Percentiles rank a stretch among this genome's conserved stretches.
phyloP scores from a whole-genome alignment of 345 rosid genomes.

The Sapria himalayana region DNA sequence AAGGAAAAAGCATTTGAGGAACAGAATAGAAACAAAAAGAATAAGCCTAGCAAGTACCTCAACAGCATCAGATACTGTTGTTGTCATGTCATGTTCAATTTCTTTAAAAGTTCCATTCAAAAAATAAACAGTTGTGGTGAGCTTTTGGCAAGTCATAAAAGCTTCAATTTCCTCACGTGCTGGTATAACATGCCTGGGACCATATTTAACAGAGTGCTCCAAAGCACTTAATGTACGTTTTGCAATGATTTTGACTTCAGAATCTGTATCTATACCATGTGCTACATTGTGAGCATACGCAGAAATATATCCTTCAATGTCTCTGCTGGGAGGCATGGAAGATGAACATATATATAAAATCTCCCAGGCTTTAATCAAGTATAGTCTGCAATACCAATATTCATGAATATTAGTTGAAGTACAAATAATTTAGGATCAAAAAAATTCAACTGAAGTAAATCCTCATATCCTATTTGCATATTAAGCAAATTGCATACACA shows the following conservation, averaged over 20 bases:
- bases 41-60: constrained; percentile 37
- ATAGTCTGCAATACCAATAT: constrained; percentile 30
- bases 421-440: neutral
- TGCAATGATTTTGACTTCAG: constrained; percentile 68
- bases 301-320: constrained; percentile 75
- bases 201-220: constrained; percentile 85
- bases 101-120: constrained; percentile 97
- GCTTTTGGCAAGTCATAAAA: constrained; percentile 62
- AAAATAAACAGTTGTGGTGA: constrained; percentile 86
- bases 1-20: no score
- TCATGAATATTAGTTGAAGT: constrained; percentile 3
- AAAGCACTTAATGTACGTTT: constrained; percentile 65
- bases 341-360: constrained; percentile 87
- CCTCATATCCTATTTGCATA: neutral
- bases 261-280: constrained; percentile 37
- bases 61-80: constrained; percentile 87
- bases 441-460: neutral
- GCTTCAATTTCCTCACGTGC: constrained; percentile 96
- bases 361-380: constrained; percentile 84
- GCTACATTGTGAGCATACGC: constrained; percentile 80
- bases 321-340: constrained; percentile 97
- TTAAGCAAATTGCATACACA: neutral
- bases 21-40: neutral
- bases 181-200: constrained; percentile 73
- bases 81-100: constrained; percentile 86